Evolutionary conservation across 2,329 filamentous ascomycete genomes (phyloP), one percentile per base, ranked within the genome.

Genomic region (Cercospora nicotianae): DNA sequence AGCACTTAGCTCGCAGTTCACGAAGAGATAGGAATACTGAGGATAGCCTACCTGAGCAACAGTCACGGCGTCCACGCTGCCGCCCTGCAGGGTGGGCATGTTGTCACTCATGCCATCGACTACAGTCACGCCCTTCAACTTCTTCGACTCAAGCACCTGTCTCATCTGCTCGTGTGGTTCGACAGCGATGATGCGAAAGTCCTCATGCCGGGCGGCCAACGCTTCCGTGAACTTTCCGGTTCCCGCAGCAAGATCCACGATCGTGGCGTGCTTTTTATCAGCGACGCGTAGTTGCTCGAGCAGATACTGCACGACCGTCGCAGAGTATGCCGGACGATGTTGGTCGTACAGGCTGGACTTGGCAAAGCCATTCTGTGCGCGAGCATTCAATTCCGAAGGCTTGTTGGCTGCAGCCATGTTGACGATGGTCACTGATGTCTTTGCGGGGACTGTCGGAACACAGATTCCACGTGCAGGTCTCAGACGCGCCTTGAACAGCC

Each of bases 151-250:
- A 57, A 93, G 81, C 72, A 87, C 84, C 57, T 81, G 81, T 45
- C 90, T 82, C 90, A 93, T 93, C n/a, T 82, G 84, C 65, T 80
- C 80, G 74, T 91, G 86, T 26, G 90, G 90, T 78, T 91, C 85
- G 60, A 92, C 81, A 58, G 89, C 86, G 57, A 88, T 74, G 69
- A 93, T 81, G 51, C 86, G 75, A 78, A 86, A 91, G 6, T 79
- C 75, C 77, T 92, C 90, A 0, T 83, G 80, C 31, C 89, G 81
- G 13, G 77, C 80, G 6, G 87, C 86, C 36, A 93, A 81, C 18
- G 84, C 73, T 76, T 89, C 87, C 0, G 90, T 91, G 74, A 91
- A 89, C 74, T 91, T 91, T 28, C 90, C 90, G 0, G 89, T 91
- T 0, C 90, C 89, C 3, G 89, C 87, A 1, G 85, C 90, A 18